phyloP scores from a whole-genome alignment of 352 stramenopile genomes.

The Globisporangium emineosum region DNA sequence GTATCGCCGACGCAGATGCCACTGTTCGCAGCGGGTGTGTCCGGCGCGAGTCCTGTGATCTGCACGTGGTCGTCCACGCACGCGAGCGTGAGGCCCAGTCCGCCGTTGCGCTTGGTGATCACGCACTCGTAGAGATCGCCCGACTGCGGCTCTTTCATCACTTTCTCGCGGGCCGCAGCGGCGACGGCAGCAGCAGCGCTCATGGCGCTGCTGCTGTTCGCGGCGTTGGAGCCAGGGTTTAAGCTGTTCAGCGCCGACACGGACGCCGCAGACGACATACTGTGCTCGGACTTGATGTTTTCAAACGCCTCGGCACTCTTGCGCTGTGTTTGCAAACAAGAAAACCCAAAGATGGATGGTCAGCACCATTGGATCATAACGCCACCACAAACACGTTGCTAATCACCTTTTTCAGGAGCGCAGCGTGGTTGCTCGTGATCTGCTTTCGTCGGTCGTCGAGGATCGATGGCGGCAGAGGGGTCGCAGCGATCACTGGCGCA shows the following conservation, averaged over 20 bases:
- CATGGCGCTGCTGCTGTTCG: constrained; percentile 24
- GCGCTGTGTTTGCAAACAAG: constrained; percentile 23
- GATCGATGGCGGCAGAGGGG: constrained; percentile 13
- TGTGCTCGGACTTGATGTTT: constrained; percentile 32
- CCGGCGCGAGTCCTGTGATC: constrained; percentile 70
- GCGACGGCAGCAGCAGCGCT: constrained; percentile 25
- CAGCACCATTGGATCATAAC: not conserved
- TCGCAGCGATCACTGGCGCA: constrained; percentile 1
- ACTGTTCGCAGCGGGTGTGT: constrained; percentile 68
- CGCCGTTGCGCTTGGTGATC: constrained; percentile 78
- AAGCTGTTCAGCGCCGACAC: constrained; percentile 23
- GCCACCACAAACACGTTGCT: not conserved
- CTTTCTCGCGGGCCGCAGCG: constrained; percentile 58
- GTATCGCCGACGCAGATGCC: constrained; percentile 80
- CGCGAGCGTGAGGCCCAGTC: constrained; percentile 67
- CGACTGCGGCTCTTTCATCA: constrained; percentile 81
- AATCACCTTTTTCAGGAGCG: constrained; percentile 32
- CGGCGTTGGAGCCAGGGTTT: constrained; percentile 24
- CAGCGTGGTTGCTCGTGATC: constrained; percentile 19
- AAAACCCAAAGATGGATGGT: not conserved
- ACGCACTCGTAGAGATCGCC: constrained; percentile 83
- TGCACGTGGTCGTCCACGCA: constrained; percentile 84
- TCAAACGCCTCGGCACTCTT: constrained; percentile 53
- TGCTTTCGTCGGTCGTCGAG: constrained; percentile 28
- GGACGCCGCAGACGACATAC: constrained; percentile 15